Evolutionary conservation across 2,329 filamentous ascomycete genomes (phyloP), one percentile per base, ranked within the genome.

Genomic region (Graphiopsis chlorocephala): DNA sequence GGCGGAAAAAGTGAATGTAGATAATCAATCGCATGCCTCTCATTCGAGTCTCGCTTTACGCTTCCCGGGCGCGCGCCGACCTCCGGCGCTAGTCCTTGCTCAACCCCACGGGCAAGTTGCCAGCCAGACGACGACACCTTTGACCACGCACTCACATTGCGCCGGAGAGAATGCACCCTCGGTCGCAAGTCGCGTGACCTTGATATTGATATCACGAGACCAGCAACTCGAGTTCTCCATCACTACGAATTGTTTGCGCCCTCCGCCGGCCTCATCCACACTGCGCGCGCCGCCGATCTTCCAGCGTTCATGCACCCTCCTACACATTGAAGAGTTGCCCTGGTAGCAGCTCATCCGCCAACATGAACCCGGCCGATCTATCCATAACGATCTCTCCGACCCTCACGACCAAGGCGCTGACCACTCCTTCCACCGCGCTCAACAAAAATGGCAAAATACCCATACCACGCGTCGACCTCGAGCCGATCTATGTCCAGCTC

Each of bases 391-490:
- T 64, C 45, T 73, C 66, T 59, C 71, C 72, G 14, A 69, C 67
- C 12, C 68, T 72, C 57, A 59, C 72, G 15, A 71, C 71, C 63
- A 75, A 74, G 60, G 67, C 70, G 15, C 63, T 71, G 6, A 66
- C 71, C 12, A 67, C 68, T 12, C 68, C 71, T 15, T 58, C 59
- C 3, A n/a, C 65, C 1, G 50, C 66, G n/a, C 66, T 71, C 42
- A 75, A 82, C 67, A 84, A 84, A 66, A 79, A 81, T 56, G 80
- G 81, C 48, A 74, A 70, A 64, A 80, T 81, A 60, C 81, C 81
- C n/a, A 82, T 85, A 26, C 86, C 85, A 68, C 84, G 87, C 67
- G 81, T 89, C 64, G 86, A 89, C 69, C 77, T 88, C 60, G 87
- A 89, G 72, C 85, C 86, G 28, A 79, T 87, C 59, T 88, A 89